These are phyloP conservation scores for Peniophora sp. DNA, from an alignment of 1,284 basidiomycete species.

Conservation along the genomic window DNA sequence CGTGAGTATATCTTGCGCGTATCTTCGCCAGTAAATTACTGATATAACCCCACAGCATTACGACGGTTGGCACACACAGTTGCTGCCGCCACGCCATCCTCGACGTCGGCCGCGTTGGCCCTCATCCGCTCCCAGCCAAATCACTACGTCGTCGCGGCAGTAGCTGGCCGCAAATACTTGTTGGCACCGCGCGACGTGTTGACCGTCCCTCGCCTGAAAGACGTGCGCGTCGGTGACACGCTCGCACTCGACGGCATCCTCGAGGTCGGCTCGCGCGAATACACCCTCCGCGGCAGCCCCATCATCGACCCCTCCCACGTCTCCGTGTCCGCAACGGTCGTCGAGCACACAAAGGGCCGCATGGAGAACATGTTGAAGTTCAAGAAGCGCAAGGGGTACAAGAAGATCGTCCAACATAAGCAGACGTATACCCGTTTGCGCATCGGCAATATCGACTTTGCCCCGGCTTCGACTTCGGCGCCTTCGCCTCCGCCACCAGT, in stretches of 20 bases:
- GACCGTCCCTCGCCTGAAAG: slow-evolving; percentile 83
- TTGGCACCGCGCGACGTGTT: slow-evolving; percentile 86
- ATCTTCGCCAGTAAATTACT: slow-evolving; percentile 5
- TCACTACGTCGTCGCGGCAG: slow-evolving; percentile 87
- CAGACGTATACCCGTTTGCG: slow-evolving; percentile 89
- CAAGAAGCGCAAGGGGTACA: slow-evolving; percentile 95
- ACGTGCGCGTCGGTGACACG: slow-evolving; percentile 78
- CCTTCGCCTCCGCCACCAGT: not conserved
- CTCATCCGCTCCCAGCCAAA: slow-evolving; percentile 74
- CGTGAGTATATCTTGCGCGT: slow-evolving; percentile 14
- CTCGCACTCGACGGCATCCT: slow-evolving; percentile 82
- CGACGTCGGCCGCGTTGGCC: slow-evolving; percentile 46
- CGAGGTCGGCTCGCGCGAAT: slow-evolving; percentile 93
- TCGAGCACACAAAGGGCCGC: slow-evolving; percentile 93
- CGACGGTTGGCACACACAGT: too few relatives aligned
- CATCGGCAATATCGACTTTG: slow-evolving; percentile 61
- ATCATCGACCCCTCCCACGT: slow-evolving; percentile 54
- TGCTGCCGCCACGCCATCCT: slow-evolving; percentile 17
- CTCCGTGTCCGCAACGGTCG: slow-evolving; percentile 78
- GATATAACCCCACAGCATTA: slow-evolving; percentile 1
- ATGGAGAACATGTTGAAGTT: slow-evolving; percentile 93
- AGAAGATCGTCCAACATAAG: slow-evolving; percentile 79
- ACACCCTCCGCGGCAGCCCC: slow-evolving; percentile 77
- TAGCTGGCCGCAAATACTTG: slow-evolving; percentile 84
- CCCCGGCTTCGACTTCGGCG: slow-evolving; percentile 6